A percentile compares a stretch with the other conserved stretches of the same genome.
These are phyloP conservation scores for Capsicum rhomboideum DNA, from an alignment of 257 asterid genomes.

Conservation along the genomic window DNA sequence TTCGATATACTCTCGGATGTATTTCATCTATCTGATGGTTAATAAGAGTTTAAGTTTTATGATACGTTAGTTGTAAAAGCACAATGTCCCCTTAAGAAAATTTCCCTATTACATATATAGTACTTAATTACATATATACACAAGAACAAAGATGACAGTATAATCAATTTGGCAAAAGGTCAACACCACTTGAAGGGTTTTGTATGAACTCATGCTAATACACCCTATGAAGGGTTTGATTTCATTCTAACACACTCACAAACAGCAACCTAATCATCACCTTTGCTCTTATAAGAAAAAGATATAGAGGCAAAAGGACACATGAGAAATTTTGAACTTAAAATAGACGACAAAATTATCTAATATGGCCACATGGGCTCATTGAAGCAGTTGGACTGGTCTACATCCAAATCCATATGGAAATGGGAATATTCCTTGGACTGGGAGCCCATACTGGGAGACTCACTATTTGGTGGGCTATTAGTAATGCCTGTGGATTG, in stretches of 20 bases:
- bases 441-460: not conserved
- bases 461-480: not conserved
- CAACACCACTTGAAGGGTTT: not conserved
- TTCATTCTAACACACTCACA: not conserved
- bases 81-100: not conserved
- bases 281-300: not conserved
- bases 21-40: not conserved
- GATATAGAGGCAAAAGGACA: slow-evolving; percentile 2
- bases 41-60: not conserved
- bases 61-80: not conserved
- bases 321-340: not conserved
- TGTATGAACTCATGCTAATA: not conserved
- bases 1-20: too few relatives aligned
- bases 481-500: not conserved
- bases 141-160: not conserved
- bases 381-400: not conserved
- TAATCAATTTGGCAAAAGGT: not conserved
- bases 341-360: not conserved
- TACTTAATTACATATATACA: not conserved
- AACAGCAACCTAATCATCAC: not conserved
- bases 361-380: slow-evolving; percentile 1
- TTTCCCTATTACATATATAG: not conserved
- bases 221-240: not conserved
- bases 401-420: not conserved
- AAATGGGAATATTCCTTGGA: not conserved